Conservation (phyloP, 2,329 filamentous ascomycete species). For the Stemphylium beticola region DNA sequence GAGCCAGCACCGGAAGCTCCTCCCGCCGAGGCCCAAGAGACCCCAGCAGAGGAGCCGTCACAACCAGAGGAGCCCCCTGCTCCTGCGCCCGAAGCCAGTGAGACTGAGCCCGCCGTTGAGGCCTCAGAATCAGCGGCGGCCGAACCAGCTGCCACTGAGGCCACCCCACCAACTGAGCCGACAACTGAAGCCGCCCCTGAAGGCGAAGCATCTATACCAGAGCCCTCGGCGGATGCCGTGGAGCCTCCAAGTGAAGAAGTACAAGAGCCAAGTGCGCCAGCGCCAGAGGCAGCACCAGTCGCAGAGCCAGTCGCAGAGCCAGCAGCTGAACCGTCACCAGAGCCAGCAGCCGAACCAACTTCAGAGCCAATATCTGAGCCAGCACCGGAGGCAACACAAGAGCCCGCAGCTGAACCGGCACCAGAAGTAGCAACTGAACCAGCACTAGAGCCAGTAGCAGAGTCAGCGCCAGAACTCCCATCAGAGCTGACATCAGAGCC, state of each 20-base stretch:
- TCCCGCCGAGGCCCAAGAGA: slow-evolving; percentile 2
- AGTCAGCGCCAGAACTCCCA: neutral
- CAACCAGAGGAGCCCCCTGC: neutral
- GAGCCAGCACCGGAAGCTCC: neutral
- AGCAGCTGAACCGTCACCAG: neutral
- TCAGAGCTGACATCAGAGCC: neutral
- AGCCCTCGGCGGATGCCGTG: neutral
- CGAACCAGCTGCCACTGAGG: slow-evolving; percentile 1
- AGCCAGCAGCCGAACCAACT: neutral
- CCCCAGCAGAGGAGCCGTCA: neutral
- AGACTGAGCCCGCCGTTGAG: neutral
- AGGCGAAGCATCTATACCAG: neutral
- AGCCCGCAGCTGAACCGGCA: neutral
- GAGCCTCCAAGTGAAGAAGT: neutral
- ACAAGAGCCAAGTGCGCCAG: neutral
- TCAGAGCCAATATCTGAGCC: neutral
- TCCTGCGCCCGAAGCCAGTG: neutral
- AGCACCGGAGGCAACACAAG: neutral
- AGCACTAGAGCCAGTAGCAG: neutral
- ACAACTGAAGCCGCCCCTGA: neutral
- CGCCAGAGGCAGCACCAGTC: neutral
- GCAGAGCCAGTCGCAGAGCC: neutral
- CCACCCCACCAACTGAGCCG: slow-evolving; percentile 1
- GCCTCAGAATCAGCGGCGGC: neutral
- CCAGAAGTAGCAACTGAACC: neutral